phyloP scores from a whole-genome alignment of 2,329 filamentous ascomycete genomes.

The Cladosporium sp. region DNA sequence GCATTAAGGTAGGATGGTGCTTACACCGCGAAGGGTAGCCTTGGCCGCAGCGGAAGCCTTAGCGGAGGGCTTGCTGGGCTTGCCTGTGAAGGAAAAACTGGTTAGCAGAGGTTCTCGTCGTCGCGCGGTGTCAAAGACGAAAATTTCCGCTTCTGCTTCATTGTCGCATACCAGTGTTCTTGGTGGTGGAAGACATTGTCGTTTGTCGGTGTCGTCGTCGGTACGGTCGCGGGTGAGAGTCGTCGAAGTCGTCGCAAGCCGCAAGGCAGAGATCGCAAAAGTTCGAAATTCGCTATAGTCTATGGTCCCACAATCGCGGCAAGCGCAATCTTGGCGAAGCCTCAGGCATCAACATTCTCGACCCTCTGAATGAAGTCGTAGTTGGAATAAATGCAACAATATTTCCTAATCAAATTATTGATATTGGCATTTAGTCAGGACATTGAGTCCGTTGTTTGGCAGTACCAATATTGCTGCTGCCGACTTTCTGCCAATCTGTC shows the following conservation, averaged over 20 bases:
- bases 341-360: neutral
- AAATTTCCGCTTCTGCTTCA: neutral
- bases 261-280: constrained; percentile 59
- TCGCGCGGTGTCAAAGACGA: constrained; percentile 9
- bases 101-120: constrained; percentile 33
- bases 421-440: neutral
- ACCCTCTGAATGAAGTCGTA: neutral
- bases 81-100: constrained; percentile 36
- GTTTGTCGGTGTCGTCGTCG: constrained; percentile 18
- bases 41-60: constrained; percentile 94
- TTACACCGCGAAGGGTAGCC: constrained; percentile 93
- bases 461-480: neutral
- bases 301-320: constrained; percentile 52
- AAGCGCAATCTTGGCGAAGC: neutral
- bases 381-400: neutral
- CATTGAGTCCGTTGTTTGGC: fast-evolving
- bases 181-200: constrained; percentile 18
- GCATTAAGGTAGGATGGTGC: constrained; percentile 46
- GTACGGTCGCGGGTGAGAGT: constrained; percentile 13
- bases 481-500: neutral
- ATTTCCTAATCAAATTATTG: neutral
- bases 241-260: constrained; percentile 9
- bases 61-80: constrained; percentile 62
- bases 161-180: constrained; percentile 19
- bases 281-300: constrained; percentile 44